Percentiles rank a stretch among this genome's conserved stretches.
Evolutionary conservation across 2,329 filamentous ascomycete genomes (phyloP).

Genomic region (Ceratocystis huliohia): DNA sequence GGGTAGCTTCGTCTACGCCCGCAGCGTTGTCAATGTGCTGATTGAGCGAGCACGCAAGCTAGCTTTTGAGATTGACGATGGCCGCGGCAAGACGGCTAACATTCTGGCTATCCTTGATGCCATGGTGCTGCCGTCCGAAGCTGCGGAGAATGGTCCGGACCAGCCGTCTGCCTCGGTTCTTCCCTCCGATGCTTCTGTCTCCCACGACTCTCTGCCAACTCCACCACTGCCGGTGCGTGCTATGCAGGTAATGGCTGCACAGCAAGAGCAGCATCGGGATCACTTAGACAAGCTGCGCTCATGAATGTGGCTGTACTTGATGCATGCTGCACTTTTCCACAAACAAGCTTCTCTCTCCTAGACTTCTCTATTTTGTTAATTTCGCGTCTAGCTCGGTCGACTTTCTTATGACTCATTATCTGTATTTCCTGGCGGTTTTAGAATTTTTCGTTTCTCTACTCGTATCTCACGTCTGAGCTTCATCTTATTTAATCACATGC

Average conservation of each 20-base stretch:
- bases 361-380: not conserved
- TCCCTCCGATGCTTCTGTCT: not conserved
- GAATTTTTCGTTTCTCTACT: not conserved
- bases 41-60: conserved; percentile 50
- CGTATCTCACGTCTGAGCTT: not conserved
- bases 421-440: conserved; percentile 1
- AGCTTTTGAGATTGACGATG: conserved; percentile 52
- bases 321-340: not conserved
- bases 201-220: not conserved
- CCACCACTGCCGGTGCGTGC: conserved; percentile 11
- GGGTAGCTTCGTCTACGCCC: conserved; percentile 79
- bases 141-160: not conserved
- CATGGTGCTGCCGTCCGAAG: conserved; percentile 33
- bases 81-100: conserved; percentile 41
- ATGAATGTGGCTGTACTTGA: not conserved
- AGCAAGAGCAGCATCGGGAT: conserved; percentile 14
- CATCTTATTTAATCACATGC: not conserved
- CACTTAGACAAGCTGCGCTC: conserved; percentile 9
- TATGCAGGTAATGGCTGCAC: conserved; percentile 10
- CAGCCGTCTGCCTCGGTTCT: not conserved
- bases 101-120: conserved; percentile 57
- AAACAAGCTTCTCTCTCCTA: not conserved
- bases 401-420: conserved; percentile 1
- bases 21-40: conserved; percentile 51
- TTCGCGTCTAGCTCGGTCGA: not conserved